Percentiles rank a stretch among this genome's conserved stretches.
These are phyloP conservation scores for Malassezia cuniculi DNA, from an alignment of 1,284 basidiomycete species.

Conservation along the genomic window DNA sequence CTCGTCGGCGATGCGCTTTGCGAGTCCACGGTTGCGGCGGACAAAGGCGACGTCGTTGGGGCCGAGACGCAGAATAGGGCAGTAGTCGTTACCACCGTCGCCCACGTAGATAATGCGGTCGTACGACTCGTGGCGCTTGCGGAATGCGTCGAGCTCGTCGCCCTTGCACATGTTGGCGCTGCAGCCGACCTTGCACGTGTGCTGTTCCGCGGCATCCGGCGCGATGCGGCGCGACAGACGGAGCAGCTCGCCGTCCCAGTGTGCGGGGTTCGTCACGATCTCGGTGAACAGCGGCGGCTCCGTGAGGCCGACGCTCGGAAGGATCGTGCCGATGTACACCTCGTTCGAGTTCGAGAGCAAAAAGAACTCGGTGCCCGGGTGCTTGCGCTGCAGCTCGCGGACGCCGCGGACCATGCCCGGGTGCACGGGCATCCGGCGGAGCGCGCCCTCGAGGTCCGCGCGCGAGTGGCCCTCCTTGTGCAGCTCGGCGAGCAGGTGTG, in stretches of 20 bases:
- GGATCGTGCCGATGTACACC: conserved; percentile 71
- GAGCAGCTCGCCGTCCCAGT: conserved; percentile 67
- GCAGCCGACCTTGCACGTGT: conserved; percentile 75
- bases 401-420: conserved; percentile 90
- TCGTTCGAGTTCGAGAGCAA: conserved; percentile 88
- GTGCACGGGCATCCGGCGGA: conserved; percentile 81
- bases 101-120: conserved; percentile 81
- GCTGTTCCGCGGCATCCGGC: conserved; percentile 57
- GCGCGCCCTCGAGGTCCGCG: conserved; percentile 63
- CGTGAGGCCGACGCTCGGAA: conserved; percentile 12
- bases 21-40: conserved; percentile 32
- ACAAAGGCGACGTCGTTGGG: conserved; percentile 37
- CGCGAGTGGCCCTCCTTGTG: conserved; percentile 49
- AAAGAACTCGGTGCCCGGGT: conserved; percentile 62
- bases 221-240: conserved; percentile 64
- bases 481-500: conserved; percentile 27
- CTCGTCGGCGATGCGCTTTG: conserved; percentile 31
- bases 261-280: conserved; percentile 83
- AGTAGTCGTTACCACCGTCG: conserved; percentile 90
- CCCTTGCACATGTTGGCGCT: conserved; percentile 98
- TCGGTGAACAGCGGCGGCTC: conserved; percentile 56
- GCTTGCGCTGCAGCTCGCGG: conserved; percentile 49
- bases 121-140: conserved; percentile 59
- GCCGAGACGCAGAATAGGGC: conserved; percentile 65
- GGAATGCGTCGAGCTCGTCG: conserved; percentile 71